Conservation (phyloP, 805 yeast species). For the Candida chilensis region DNA sequence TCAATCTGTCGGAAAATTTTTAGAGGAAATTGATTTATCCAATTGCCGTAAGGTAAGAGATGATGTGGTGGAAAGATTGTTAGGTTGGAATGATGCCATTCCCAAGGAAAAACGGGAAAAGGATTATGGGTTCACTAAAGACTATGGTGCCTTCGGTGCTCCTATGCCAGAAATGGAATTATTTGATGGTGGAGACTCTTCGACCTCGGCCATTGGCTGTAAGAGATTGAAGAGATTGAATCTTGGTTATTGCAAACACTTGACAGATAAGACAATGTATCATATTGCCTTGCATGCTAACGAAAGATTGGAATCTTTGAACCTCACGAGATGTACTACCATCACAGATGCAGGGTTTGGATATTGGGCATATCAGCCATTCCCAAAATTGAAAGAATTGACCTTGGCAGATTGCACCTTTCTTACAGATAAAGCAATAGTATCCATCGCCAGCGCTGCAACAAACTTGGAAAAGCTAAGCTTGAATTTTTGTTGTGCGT, state of each 20-base stretch:
- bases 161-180: conserved; percentile 18
- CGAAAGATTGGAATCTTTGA: conserved; percentile 43
- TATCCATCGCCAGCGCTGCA: conserved; percentile 53
- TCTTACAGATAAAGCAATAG: conserved; percentile 55
- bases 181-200: conserved; percentile 7
- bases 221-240: conserved; percentile 42
- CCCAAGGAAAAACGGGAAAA: background rate
- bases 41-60: conserved; percentile 71
- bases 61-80: conserved; percentile 58
- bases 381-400: conserved; percentile 42
- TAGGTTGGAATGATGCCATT: conserved; percentile 44
- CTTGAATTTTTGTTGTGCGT: conserved; percentile 66
- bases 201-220: conserved; percentile 38
- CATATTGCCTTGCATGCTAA: conserved; percentile 54
- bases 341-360: conserved; percentile 69
- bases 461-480: conserved; percentile 48
- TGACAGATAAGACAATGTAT: conserved; percentile 61
- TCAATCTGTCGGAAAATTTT: conserved; percentile 49
- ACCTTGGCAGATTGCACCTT: conserved; percentile 68
- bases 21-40: conserved; percentile 55
- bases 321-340: conserved; percentile 68
- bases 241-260: conserved; percentile 67
- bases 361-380: conserved; percentile 50
- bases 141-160: conserved; percentile 7
- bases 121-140: background rate